Evolutionary conservation across 768 basidiomycete genomes (phyloP).

Genomic region (Lactarius evosmus): DNA sequence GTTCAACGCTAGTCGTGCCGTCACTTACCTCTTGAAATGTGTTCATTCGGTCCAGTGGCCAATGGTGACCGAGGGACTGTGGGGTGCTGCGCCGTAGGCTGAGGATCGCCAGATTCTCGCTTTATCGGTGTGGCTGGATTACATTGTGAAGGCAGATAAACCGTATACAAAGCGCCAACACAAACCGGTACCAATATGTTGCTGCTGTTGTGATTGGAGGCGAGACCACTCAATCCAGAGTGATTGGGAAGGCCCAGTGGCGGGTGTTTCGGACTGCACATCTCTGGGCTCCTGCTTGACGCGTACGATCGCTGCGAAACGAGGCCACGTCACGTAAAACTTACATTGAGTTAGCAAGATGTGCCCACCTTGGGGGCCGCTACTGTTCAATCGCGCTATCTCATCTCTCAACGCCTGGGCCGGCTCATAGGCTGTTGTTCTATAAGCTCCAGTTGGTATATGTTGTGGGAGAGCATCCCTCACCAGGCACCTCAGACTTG

Average conservation of each 20-base stretch:
- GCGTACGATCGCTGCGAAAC: slow-evolving; percentile 6
- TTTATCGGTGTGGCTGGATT: background rate
- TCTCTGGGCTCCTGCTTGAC: slow-evolving; percentile 16
- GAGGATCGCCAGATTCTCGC: background rate
- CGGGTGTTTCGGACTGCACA: background rate
- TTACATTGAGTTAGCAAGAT: background rate
- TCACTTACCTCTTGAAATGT: slow-evolving; percentile 12
- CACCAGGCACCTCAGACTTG: slow-evolving; percentile 3
- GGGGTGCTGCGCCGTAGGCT: background rate
- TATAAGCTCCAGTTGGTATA: background rate
- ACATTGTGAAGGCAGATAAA: background rate
- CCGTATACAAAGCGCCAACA: background rate
- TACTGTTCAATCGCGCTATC: slow-evolving; percentile 14
- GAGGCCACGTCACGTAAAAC: background rate
- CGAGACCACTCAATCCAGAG: slow-evolving; percentile 17
- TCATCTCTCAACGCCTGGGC: slow-evolving; percentile 20
- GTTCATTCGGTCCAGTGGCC: background rate
- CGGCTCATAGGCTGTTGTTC: slow-evolving; percentile 14
- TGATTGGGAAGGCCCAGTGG: background rate
- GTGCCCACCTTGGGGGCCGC: background rate
- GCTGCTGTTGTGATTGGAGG: slow-evolving; percentile 1
- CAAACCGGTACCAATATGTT: background rate
- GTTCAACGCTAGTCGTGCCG: background rate
- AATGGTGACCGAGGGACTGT: slow-evolving; percentile 3
- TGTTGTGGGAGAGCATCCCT: background rate